These are phyloP conservation scores for Aspergillus egyptiacus DNA, from an alignment of 495 filamentous ascomycete species.

Conservation along the genomic window DNA sequence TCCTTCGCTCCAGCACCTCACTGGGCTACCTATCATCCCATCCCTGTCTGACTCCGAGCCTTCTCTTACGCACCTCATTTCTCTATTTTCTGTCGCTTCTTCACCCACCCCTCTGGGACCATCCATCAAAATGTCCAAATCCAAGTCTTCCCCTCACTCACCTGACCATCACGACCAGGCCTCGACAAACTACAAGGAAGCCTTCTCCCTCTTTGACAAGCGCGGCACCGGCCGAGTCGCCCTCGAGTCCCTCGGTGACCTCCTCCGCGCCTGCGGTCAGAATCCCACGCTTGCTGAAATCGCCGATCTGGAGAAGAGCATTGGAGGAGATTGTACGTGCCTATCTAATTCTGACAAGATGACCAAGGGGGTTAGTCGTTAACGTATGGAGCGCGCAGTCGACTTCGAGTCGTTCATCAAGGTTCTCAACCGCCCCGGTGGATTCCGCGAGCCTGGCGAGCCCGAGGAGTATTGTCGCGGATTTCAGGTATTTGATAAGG, in stretches of 20 bases:
- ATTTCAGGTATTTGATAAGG: slow-evolving; percentile 99
- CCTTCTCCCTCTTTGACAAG: slow-evolving; percentile 98
- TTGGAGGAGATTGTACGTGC: slow-evolving; percentile 82
- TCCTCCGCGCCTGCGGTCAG: slow-evolving; percentile 93
- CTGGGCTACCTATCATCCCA: too few relatives aligned
- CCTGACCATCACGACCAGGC: slow-evolving; percentile 56
- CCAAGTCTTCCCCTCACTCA: slow-evolving; percentile 10
- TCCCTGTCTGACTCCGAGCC: background rate
- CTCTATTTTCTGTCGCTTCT: background rate
- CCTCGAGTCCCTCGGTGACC: slow-evolving; percentile 80
- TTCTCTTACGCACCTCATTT: background rate
- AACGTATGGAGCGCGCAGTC: too few relatives aligned
- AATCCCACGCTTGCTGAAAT: slow-evolving; percentile 95
- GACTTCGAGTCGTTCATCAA: slow-evolving; percentile 97
- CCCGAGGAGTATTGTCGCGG: slow-evolving; percentile 96
- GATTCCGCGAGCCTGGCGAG: slow-evolving; percentile 95
- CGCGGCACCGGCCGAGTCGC: slow-evolving; percentile 87
- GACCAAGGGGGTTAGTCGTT: too few relatives aligned
- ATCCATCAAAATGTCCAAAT: slow-evolving; percentile 12
- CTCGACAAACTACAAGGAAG: slow-evolving; percentile 99
- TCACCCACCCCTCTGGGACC: background rate
- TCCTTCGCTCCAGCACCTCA: background rate
- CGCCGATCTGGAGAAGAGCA: slow-evolving; percentile 74
- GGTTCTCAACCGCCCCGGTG: slow-evolving; percentile 92
- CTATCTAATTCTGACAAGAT: too few relatives aligned